A percentile compares a stretch with the other conserved stretches of the same genome.
Conservation (phyloP, 108 stramenopile genomes). For the Skeletonema menzelii region DNA sequence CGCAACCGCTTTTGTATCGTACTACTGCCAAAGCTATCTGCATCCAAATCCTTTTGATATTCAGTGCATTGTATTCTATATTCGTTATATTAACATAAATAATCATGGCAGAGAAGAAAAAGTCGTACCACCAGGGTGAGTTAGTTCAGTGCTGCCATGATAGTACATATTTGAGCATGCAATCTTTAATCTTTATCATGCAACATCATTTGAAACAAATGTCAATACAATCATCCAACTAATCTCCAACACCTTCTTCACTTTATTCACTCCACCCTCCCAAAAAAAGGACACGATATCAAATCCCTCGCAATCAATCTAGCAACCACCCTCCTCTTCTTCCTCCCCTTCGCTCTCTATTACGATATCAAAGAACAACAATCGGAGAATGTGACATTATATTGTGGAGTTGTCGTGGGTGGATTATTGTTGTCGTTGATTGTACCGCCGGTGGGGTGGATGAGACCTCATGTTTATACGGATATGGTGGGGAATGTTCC, state of each 20-base stretch:
- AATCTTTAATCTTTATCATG: too few relatives aligned
- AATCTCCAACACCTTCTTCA: neutral
- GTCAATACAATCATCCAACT: neutral
- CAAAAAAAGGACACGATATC: constrained; percentile 62
- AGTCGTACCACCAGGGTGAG: constrained; percentile 50
- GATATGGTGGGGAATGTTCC: constrained; percentile 70
- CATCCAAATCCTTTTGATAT: too few relatives aligned
- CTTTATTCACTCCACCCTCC: neutral
- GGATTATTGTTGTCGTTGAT: constrained; percentile 54
- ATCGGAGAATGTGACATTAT: constrained; percentile 30
- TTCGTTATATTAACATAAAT: too few relatives aligned
- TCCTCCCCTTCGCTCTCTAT: constrained; percentile 63
- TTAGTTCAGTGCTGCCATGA: neutral
- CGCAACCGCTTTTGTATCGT: too few relatives aligned
- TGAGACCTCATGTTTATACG: constrained; percentile 83
- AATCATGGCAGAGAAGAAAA: constrained; percentile 32
- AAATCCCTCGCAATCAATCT: constrained; percentile 76
- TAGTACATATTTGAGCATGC: too few relatives aligned
- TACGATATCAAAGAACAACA: constrained; percentile 25
- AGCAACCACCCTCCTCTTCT: constrained; percentile 56
- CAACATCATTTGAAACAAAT: neutral
- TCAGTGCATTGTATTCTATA: too few relatives aligned
- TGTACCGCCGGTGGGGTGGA: constrained; percentile 73
- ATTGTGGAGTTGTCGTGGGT: constrained; percentile 43
- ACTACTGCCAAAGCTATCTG: too few relatives aligned